These are phyloP conservation scores for Starmera dryadoides DNA, from an alignment of 805 yeast genomes.

Conservation along the genomic window DNA sequence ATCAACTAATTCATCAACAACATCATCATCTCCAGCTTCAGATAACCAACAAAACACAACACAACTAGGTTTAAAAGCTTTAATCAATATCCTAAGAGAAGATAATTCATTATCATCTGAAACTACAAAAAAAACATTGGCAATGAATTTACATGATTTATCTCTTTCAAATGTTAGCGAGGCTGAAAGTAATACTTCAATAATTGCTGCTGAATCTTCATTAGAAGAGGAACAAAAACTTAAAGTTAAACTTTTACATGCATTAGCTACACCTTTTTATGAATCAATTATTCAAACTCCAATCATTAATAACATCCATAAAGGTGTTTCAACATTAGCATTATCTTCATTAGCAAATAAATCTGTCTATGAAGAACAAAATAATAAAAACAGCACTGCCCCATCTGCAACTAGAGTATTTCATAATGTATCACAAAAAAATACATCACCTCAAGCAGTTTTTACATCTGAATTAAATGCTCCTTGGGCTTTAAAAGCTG, in stretches of 20 bases:
- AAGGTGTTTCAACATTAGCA: conserved; percentile 24
- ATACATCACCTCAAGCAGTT: conserved; percentile 73
- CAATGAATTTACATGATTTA: conserved; percentile 50
- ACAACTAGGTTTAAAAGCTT: conserved; percentile 30
- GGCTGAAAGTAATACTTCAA: not conserved
- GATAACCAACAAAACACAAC: conserved; percentile 2
- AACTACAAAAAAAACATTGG: conserved; percentile 29
- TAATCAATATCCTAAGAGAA: conserved; percentile 40
- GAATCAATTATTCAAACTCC: conserved; percentile 21
- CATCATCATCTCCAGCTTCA: conserved; percentile 5
- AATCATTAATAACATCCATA: conserved; percentile 11
- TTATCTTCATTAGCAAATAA: conserved; percentile 18
- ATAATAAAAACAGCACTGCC: conserved; percentile 14
- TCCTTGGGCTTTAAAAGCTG: conserved; percentile 80
- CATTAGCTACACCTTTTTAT: conserved; percentile 59
- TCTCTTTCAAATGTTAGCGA: conserved; percentile 34
- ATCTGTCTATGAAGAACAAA: conserved; percentile 6
- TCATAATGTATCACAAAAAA: conserved; percentile 66
- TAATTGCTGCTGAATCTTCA: not conserved
- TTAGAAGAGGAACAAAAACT: conserved; percentile 12
- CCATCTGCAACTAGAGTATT: conserved; percentile 31
- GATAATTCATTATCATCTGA: conserved; percentile 15
- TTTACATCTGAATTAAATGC: conserved; percentile 66
- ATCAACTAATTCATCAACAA: not conserved
- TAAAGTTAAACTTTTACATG: conserved; percentile 43